Percentiles rank a stretch among this genome's conserved stretches.
phyloP scores from a whole-genome alignment of 805 yeast genomes.

The Wilhelminamyces savonicus region DNA sequence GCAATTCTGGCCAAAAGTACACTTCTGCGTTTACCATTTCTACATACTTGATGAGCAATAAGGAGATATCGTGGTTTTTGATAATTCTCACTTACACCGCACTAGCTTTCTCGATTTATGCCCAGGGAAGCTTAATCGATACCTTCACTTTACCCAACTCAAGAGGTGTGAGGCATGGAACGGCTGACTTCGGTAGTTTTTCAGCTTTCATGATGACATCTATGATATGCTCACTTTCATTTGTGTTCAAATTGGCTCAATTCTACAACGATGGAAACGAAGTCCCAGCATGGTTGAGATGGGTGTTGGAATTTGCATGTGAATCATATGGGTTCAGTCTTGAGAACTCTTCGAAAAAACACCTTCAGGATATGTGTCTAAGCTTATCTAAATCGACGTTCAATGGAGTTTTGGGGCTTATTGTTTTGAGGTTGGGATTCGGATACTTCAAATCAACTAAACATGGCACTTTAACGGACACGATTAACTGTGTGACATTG shows the following conservation, averaged over 20 bases:
- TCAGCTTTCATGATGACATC: constrained; percentile 42
- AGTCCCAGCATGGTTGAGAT: constrained; percentile 36
- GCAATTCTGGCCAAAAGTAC: constrained; percentile 83
- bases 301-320: constrained; percentile 22
- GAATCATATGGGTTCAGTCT: constrained; percentile 20
- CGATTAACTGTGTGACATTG: constrained; percentile 29
- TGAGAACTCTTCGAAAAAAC: constrained; percentile 10
- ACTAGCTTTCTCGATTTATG: constrained; percentile 11
- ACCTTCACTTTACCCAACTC: constrained; percentile 9
- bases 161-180: constrained; percentile 2
- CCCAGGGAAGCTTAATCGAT: constrained; percentile 20
- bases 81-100: constrained; percentile 33
- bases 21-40: constrained; percentile 35
- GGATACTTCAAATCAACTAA: no score
- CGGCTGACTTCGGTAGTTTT: constrained; percentile 17
- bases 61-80: constrained; percentile 42
- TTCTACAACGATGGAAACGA: constrained; percentile 48
- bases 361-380: constrained; percentile 17
- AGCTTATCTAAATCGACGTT: constrained; percentile 20
- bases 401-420: constrained; percentile 19
- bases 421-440: no score
- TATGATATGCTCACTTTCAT: constrained; percentile 37
- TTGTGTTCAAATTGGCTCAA: constrained; percentile 51
- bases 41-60: constrained; percentile 28
- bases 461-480: constrained; percentile 27